phyloP scores from a whole-genome alignment of 2,329 filamentous ascomycete species.

The Dothiorella sarmentorum region DNA sequence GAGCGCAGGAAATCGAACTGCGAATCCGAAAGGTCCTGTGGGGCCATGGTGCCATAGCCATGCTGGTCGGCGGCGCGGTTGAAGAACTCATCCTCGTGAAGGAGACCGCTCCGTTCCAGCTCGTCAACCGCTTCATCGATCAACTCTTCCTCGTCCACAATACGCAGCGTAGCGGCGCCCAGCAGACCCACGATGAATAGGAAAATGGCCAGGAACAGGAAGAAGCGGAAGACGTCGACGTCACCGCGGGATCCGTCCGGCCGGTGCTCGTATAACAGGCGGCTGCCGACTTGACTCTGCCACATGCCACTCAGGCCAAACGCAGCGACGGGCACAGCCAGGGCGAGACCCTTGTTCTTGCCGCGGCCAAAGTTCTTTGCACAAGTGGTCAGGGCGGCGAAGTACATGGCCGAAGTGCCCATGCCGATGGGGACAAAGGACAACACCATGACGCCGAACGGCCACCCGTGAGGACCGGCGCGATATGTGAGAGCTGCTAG shows the following conservation, averaged over 20 bases:
- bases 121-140: slow-evolving; percentile 90
- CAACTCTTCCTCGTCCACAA: slow-evolving; percentile 80
- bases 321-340: slow-evolving; percentile 85
- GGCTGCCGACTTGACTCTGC: slow-evolving; percentile 83
- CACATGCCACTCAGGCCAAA: slow-evolving; percentile 96
- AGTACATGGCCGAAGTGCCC: slow-evolving; percentile 84
- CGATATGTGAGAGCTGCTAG: slow-evolving; percentile 77
- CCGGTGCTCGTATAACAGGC: slow-evolving; percentile 67
- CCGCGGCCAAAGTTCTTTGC: slow-evolving; percentile 97
- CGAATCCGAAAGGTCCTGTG: slow-evolving; percentile 45
- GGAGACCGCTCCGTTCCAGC: slow-evolving; percentile 80
- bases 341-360: slow-evolving; percentile 79
- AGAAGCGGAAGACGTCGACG: slow-evolving; percentile 77
- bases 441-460: slow-evolving; percentile 78
- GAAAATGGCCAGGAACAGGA: slow-evolving; percentile 76
- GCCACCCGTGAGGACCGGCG: slow-evolving; percentile 59
- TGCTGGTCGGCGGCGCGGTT: slow-evolving; percentile 51
- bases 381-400: slow-evolving; percentile 86
- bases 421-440: slow-evolving; percentile 80
- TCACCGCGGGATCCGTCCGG: slow-evolving; percentile 60
- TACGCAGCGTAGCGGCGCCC: slow-evolving; percentile 69
- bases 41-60: slow-evolving; percentile 62
- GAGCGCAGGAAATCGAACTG: slow-evolving; percentile 45
- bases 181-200: slow-evolving; percentile 67
- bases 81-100: slow-evolving; percentile 74